Conservation (phyloP, 495 filamentous ascomycete genomes). For the Wilcoxina mikolae region DNA sequence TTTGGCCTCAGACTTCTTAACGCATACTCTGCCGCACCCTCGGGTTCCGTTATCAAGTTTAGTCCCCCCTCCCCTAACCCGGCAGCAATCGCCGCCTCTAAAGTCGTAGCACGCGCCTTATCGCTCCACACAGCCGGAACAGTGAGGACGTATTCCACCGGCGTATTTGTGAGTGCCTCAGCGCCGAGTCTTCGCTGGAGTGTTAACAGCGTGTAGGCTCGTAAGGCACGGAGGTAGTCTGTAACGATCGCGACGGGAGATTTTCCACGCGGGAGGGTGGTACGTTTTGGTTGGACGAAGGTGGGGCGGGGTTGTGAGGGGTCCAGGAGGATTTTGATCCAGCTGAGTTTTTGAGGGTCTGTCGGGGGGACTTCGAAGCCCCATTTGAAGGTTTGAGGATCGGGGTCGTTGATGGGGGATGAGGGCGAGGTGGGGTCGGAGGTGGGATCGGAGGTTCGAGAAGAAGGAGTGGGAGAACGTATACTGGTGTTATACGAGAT, state of each 20-base stretch:
- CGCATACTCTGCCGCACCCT: slow-evolving; percentile 37
- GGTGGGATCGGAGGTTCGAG: background rate
- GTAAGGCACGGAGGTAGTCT: slow-evolving; percentile 55
- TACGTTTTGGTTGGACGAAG: slow-evolving; percentile 61
- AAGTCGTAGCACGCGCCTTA: slow-evolving; percentile 51
- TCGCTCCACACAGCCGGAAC: slow-evolving; percentile 81
- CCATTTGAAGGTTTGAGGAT: slow-evolving; percentile 28
- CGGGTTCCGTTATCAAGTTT: slow-evolving; percentile 35
- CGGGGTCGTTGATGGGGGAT: background rate
- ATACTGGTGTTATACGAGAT: slow-evolving; percentile 36
- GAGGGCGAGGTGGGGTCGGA: background rate
- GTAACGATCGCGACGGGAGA: slow-evolving; percentile 46
- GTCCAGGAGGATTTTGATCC: slow-evolving; percentile 69
- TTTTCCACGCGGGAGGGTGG: slow-evolving; percentile 54
- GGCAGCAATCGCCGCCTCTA: slow-evolving; percentile 51
- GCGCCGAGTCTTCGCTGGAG: slow-evolving; percentile 49
- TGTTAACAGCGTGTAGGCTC: slow-evolving; percentile 59
- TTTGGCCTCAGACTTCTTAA: slow-evolving; percentile 45
- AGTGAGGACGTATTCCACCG: slow-evolving; percentile 54
- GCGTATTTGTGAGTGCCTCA: slow-evolving; percentile 44
- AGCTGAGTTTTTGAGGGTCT: slow-evolving; percentile 51
- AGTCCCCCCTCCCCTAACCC: slow-evolving; percentile 40
- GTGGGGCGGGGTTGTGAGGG: slow-evolving; percentile 60
- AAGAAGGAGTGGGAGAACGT: slow-evolving; percentile 5
- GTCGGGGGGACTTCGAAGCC: slow-evolving; percentile 65